Evolutionary conservation across 176 grass and related monocot genomes (phyloP), one percentile per base, ranked within the genome.

Genomic region (maize (Zea mays)): DNA sequence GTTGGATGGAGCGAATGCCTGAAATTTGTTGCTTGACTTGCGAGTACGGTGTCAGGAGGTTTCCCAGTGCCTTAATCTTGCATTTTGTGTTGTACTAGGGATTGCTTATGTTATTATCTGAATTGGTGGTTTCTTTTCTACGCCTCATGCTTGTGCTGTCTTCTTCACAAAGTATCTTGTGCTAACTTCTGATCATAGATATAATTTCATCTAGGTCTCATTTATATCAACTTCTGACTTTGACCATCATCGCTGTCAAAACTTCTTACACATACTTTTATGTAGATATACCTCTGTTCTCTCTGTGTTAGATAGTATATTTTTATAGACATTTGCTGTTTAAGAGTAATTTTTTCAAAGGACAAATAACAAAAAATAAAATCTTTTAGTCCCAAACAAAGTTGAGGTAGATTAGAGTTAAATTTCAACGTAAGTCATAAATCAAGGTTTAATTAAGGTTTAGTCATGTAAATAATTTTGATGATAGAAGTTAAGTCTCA

Each of bases 1-100:
- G 3, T 40, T 65, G 6, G 43, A 21, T 49, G 27, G 27, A 49
- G 7, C 4, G 11, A 27, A 71, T 71, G 21, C 20, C 27, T 71
- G 20, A 45, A 71, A 69, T 71, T 35, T 71, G 67, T 71, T 48
- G 20, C 45, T 71, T 71, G 21, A 71, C 45, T 12, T n/a, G 19
- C 42, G 65, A 69, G 67, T 69, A 15, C 0, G 67, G 12, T 49
- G 44, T 49, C 13, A 12, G 67, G 45, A 71, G 49, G 49, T 15
- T 71, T 12, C 20, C 20, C 20, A 8, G 49, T 46, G 12, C 45
- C 20, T 71, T 46, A 43, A 7, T 15, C 7, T 48, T 48, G 10
- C 27, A 11, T 49, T 48, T 49, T 49, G 10, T 49, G 67, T 71
- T 71, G 67, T 71, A 15, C 67, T 71, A 49, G 67, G 67, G 45